Evolutionary conservation across 2,329 filamentous ascomycete species (phyloP).

Genomic region (Chrysoporthe cubensis): DNA sequence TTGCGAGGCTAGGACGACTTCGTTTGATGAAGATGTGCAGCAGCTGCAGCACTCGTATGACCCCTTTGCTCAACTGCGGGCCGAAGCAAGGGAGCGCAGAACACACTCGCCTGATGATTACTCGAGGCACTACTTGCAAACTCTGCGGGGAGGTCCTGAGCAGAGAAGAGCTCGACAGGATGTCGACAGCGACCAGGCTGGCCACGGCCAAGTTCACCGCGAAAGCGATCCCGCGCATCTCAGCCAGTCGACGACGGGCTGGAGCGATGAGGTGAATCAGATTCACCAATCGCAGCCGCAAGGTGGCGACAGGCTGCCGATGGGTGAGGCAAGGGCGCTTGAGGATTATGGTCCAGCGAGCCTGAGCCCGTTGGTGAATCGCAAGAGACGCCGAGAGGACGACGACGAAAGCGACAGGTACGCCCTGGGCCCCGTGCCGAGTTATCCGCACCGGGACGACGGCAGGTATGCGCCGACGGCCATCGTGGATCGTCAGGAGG

Average conservation of each 20-base stretch:
- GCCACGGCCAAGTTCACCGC: background rate
- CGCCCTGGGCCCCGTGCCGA: conserved; percentile 19
- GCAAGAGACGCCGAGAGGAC: conserved; percentile 25
- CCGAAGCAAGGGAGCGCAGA: conserved; percentile 22
- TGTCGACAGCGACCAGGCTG: conserved; percentile 7
- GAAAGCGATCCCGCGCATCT: conserved; percentile 19
- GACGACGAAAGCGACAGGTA: conserved; percentile 21
- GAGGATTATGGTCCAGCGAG: conserved; percentile 20
- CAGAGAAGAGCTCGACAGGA: conserved; percentile 22
- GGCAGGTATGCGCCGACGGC: conserved; percentile 18
- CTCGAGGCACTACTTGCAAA: conserved; percentile 17
- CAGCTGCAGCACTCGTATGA: conserved; percentile 26
- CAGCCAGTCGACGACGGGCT: conserved; percentile 16
- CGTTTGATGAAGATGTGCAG: conserved; percentile 19
- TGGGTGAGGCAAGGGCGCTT: conserved; percentile 6
- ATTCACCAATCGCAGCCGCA: conserved; percentile 19
- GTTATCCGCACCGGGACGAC: conserved; percentile 19
- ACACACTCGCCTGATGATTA: conserved; percentile 21
- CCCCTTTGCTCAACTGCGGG: conserved; percentile 24
- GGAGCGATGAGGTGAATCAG: conserved; percentile 22
- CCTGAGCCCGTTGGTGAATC: conserved; percentile 21
- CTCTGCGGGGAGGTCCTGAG: conserved; percentile 6
- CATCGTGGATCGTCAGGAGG: conserved; percentile 15
- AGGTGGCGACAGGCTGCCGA: conserved; percentile 12
- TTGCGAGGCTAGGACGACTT: conserved; percentile 9